These are phyloP conservation scores for Theileria sp. DNA, from an alignment of 169 alveolate species.

Conservation along the genomic window DNA sequence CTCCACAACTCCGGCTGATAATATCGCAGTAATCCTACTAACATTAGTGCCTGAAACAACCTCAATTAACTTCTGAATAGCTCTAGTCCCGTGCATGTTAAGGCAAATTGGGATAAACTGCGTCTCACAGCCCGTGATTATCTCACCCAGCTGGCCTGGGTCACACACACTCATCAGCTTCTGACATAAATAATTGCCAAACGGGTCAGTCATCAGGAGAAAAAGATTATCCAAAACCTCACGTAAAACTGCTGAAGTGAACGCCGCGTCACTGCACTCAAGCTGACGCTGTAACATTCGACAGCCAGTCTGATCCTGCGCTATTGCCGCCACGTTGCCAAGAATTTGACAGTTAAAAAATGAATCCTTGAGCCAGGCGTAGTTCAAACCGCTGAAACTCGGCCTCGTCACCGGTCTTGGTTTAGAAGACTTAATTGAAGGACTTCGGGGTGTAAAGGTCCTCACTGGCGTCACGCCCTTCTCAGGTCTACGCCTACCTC, in stretches of 20 bases:
- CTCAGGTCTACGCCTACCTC: conserved; percentile 2
- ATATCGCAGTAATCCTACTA: conserved; percentile 25
- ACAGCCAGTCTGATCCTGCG: conserved; percentile 86
- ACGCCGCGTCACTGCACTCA: conserved; percentile 73
- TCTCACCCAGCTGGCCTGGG: conserved; percentile 62
- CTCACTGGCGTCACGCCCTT: conserved; percentile 1
- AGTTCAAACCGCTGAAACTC: background rate
- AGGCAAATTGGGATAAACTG: conserved; percentile 78
- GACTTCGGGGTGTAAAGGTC: background rate
- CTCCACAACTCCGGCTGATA: conserved; percentile 64
- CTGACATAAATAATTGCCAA: conserved; percentile 92
- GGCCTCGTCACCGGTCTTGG: background rate
- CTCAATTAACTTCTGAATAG: conserved; percentile 90
- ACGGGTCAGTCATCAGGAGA: conserved; percentile 87
- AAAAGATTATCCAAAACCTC: conserved; percentile 76
- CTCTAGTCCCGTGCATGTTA: conserved; percentile 91
- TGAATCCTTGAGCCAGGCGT: conserved; percentile 29
- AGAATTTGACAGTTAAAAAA: conserved; percentile 32
- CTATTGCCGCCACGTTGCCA: conserved; percentile 47
- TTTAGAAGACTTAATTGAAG: background rate
- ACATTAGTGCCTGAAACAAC: conserved; percentile 60
- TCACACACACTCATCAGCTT: conserved; percentile 85
- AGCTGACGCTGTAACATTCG: conserved; percentile 81
- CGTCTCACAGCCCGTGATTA: conserved; percentile 74
- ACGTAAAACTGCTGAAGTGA: conserved; percentile 69